These are phyloP conservation scores for Mucor mucedo DNA, from an alignment of 371 early-diverging fungal species.

Conservation along the genomic window DNA sequence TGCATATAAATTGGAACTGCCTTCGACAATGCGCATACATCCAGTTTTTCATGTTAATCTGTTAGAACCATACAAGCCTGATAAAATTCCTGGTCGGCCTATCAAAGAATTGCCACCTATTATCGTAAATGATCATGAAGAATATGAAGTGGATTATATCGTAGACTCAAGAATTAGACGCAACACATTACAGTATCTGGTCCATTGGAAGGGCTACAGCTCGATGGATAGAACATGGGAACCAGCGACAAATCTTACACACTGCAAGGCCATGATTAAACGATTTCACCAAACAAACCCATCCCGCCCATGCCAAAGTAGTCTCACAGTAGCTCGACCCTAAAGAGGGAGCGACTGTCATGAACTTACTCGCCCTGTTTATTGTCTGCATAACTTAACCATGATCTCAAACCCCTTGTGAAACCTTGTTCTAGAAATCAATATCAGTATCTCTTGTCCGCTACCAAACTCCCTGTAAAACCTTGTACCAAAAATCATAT, in stretches of 20 bases:
- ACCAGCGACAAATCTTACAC: not conserved
- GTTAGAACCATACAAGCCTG: constrained; percentile 7
- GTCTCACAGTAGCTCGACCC: constrained; percentile 19
- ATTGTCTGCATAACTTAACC: too few relatives aligned
- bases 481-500: too few relatives aligned
- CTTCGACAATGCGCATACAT: constrained; percentile 9
- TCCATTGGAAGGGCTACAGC: constrained; percentile 12
- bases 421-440: too few relatives aligned
- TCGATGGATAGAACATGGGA: constrained; percentile 28
- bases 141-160: constrained; percentile 13
- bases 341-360: constrained; percentile 13
- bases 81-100: not conserved
- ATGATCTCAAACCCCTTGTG: too few relatives aligned
- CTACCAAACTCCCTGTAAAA: too few relatives aligned
- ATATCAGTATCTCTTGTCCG: too few relatives aligned
- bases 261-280: not conserved
- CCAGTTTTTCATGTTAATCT: constrained; percentile 15
- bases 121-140: constrained; percentile 5
- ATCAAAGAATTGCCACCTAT: constrained; percentile 13
- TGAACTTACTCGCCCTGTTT: too few relatives aligned
- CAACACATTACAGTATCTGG: constrained; percentile 7
- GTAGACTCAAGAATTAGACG: not conserved
- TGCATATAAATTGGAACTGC: constrained; percentile 35
- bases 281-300: constrained; percentile 19
- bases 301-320: not conserved